Percentiles rank a stretch among this genome's conserved stretches.
Conservation (phyloP, 2,329 filamentous ascomycete genomes). For the Aureobasidium sp. region DNA sequence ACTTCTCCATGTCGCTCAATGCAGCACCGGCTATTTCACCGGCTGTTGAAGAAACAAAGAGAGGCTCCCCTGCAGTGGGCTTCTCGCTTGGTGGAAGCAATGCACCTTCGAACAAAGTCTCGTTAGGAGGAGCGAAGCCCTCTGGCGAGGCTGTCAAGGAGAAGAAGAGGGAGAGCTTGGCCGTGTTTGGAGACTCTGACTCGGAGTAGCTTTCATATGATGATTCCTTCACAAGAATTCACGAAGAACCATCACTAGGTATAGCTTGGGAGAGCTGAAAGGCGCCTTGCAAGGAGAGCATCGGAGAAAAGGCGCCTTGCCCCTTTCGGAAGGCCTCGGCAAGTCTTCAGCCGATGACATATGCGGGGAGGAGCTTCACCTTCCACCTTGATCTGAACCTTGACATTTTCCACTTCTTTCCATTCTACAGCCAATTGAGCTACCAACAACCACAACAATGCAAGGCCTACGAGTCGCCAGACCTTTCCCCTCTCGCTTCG, state of each 20-base stretch:
- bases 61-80: constrained; percentile 19
- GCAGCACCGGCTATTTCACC: neutral
- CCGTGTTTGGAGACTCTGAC: constrained; percentile 81
- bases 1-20: constrained; percentile 16
- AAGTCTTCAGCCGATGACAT: neutral
- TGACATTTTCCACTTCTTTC: neutral
- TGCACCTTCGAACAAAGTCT: neutral
- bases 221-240: neutral
- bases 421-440: neutral
- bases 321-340: neutral
- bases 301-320: neutral
- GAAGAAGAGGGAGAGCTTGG: constrained; percentile 59
- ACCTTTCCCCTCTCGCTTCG: constrained; percentile 8
- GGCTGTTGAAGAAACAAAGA: neutral
- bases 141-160: constrained; percentile 30
- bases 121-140: neutral
- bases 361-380: neutral
- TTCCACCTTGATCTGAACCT: neutral
- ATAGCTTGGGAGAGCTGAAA: neutral
- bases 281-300: neutral
- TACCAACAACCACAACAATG: neutral
- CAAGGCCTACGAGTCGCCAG: neutral
- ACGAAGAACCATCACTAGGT: neutral
- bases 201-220: constrained; percentile 29
- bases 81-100: constrained; percentile 17